Conservation (phyloP, 345 rosid species). For the Lagerstroemia speciosa region DNA sequence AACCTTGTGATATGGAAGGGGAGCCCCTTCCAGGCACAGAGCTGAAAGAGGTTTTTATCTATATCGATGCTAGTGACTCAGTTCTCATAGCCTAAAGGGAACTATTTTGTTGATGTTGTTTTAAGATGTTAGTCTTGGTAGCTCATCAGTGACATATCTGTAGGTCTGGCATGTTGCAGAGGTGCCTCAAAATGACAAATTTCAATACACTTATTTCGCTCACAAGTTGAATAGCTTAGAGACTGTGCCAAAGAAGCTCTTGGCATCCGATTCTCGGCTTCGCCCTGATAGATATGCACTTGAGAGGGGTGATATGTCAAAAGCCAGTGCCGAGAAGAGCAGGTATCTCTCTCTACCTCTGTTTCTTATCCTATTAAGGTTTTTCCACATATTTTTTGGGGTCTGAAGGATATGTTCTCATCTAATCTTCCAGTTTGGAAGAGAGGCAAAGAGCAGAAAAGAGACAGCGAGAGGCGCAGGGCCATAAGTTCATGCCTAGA, state of each 20-base stretch:
- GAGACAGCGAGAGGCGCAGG: conserved; percentile 51
- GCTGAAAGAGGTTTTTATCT: conserved; percentile 40
- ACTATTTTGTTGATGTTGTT: neutral
- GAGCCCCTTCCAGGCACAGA: conserved; percentile 73
- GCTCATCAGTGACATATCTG: neutral
- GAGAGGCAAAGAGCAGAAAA: conserved; percentile 74
- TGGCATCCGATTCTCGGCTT: conserved; percentile 28
- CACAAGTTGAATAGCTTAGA: conserved; percentile 29
- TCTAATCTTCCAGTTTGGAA: conserved; percentile 40
- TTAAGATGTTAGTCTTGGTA: neutral
- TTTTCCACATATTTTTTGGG: neutral
- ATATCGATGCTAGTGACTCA: neutral
- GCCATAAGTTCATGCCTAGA: conserved; percentile 47
- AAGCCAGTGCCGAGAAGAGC: conserved; percentile 27
- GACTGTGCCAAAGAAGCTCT: conserved; percentile 28
- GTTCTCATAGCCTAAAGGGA: neutral
- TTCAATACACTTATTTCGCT: conserved; percentile 28
- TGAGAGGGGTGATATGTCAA: conserved; percentile 27
- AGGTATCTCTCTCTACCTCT: conserved; percentile 19
- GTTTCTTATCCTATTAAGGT: neutral
- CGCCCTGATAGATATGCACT: conserved; percentile 34
- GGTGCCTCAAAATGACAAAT: conserved; percentile 22
- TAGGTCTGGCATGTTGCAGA: conserved; percentile 31
- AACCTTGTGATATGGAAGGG: conserved; percentile 72
- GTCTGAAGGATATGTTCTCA: neutral